phyloP scores from a whole-genome alignment of 78 protist species.

The slime mould (Dictyostelium discoideum) region DNA sequence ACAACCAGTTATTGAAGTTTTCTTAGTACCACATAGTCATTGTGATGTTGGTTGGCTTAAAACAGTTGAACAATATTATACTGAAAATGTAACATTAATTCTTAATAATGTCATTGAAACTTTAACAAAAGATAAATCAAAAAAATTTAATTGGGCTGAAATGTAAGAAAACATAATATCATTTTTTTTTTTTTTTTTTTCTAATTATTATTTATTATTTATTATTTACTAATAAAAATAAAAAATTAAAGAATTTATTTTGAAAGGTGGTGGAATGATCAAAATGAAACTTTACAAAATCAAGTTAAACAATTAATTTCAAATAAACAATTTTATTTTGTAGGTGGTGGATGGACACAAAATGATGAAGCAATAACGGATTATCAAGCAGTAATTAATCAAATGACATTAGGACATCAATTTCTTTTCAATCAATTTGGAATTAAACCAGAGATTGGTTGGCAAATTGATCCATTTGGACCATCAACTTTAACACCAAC shows the following conservation, averaged over 20 bases:
- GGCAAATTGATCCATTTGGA: constrained; percentile 83
- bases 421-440: constrained; percentile 44
- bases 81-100: constrained; percentile 27
- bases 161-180: neutral
- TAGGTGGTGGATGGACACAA: constrained; percentile 78
- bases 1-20: neutral
- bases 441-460: constrained; percentile 34
- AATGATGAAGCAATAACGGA: constrained; percentile 75
- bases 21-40: neutral
- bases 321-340: constrained; percentile 38
- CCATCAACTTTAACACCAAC: constrained; percentile 60
- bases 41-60: constrained; percentile 66
- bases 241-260: constrained; percentile 15
- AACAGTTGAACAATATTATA: constrained; percentile 31
- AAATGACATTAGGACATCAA: constrained; percentile 74
- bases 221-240: neutral
- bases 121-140: constrained; percentile 12
- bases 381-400: constrained; percentile 64
- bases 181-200: neutral
- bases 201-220: neutral
- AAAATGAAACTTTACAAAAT: neutral
- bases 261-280: constrained; percentile 55
- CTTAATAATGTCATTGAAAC: neutral
- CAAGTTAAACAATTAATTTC: constrained; percentile 28
- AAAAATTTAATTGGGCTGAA: constrained; percentile 76